phyloP scores from a whole-genome alignment of 805 yeast genomes.

The Tetrapisispora nanseiensis region DNA sequence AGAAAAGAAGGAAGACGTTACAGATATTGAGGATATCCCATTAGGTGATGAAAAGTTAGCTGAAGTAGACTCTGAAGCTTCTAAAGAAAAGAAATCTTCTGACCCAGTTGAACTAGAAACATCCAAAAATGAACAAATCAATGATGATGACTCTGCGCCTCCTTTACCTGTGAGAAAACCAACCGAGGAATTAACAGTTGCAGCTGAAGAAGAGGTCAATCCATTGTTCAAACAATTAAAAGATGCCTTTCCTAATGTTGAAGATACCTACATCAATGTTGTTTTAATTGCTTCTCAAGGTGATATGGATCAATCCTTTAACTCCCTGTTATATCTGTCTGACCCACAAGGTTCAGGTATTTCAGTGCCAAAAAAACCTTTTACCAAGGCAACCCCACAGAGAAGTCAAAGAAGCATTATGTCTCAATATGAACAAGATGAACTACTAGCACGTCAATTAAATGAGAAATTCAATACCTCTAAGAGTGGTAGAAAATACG shows the following conservation, averaged over 20 bases:
- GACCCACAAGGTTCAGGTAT: conserved; percentile 54
- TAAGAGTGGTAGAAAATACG: conserved; percentile 11
- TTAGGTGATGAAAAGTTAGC: conserved; percentile 2
- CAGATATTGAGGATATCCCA: conserved; percentile 3
- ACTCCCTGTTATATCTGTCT: conserved; percentile 68
- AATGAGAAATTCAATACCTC: conserved; percentile 49
- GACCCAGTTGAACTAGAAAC: too few species aligned
- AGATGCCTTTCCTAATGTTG: conserved; percentile 81
- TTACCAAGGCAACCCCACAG: not conserved
- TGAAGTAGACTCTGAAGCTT: not conserved
- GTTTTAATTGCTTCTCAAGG: conserved; percentile 82
- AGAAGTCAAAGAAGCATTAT: conserved; percentile 2
- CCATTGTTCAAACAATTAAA: conserved; percentile 41
- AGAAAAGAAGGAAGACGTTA: not conserved
- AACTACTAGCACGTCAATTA: conserved; percentile 67
- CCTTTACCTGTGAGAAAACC: conserved; percentile 22
- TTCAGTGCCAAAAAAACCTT: conserved; percentile 35
- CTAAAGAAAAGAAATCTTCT: conserved; percentile 7
- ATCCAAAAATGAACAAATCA: too few species aligned
- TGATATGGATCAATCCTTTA: conserved; percentile 73
- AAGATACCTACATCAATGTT: conserved; percentile 61
- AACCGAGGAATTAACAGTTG: conserved; percentile 4
- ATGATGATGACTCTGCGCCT: conserved; percentile 12
- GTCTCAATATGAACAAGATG: conserved; percentile 59
- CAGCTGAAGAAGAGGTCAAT: conserved; percentile 11